Conservation (phyloP, 371 early-diverging fungal species). For the Modicella reniformis region DNA sequence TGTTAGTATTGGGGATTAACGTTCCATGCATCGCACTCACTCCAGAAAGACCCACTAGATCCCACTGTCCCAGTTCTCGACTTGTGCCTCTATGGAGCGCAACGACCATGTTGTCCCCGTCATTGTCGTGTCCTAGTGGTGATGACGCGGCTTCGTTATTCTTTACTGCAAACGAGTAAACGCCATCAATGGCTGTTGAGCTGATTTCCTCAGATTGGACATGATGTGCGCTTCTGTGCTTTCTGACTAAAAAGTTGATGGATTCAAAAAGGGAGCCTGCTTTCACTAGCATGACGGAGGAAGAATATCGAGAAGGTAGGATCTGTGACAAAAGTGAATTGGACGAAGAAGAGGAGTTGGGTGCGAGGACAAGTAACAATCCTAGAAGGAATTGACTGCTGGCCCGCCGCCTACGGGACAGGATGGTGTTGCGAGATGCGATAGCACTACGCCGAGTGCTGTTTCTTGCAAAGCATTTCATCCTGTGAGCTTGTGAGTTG, state of each 20-base stretch:
- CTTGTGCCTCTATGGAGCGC: conserved; percentile 26
- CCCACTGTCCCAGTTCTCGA: conserved; percentile 49
- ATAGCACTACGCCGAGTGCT: background rate
- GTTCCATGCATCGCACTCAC: conserved; percentile 55
- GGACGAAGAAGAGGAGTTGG: conserved; percentile 10
- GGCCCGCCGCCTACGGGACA: conserved; percentile 15
- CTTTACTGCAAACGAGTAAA: conserved; percentile 26
- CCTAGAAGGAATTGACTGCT: conserved; percentile 28
- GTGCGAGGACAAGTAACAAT: conserved; percentile 29
- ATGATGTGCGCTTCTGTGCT: background rate
- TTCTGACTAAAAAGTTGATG: conserved; percentile 17
- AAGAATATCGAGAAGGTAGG: conserved; percentile 1
- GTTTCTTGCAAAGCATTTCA: background rate
- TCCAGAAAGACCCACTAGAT: conserved; percentile 48
- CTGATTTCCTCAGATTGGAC: background rate
- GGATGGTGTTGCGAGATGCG: conserved; percentile 2
- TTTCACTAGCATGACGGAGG: conserved; percentile 27
- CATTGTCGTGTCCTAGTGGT: background rate
- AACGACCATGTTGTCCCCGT: background rate
- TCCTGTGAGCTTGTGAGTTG: too few relatives aligned
- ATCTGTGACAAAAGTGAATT: conserved; percentile 6
- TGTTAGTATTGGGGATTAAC: conserved; percentile 52
- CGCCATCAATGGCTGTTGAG: conserved; percentile 12
- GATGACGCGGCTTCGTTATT: background rate
- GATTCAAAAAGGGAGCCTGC: conserved; percentile 28